Percentiles rank a stretch among this genome's conserved stretches.
phyloP scores from a whole-genome alignment of 305 asterid species.

The Fraxinus latifolia region DNA sequence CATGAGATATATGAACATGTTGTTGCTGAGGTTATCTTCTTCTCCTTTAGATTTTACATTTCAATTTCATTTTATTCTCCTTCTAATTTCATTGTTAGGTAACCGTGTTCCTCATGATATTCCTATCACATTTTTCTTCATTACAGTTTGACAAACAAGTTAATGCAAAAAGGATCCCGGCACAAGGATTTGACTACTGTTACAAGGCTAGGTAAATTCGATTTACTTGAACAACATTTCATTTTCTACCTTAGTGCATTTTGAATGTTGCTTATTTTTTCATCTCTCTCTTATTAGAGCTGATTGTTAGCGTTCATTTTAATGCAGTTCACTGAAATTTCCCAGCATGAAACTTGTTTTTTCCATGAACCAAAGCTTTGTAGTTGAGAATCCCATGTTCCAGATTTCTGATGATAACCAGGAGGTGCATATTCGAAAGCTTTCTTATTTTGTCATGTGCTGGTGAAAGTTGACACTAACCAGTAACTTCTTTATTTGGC shows the following conservation, averaged over 20 bases:
- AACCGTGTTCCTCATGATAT: background rate
- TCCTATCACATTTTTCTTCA: slow-evolving; percentile 4
- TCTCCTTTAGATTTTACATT: background rate
- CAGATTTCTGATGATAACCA: slow-evolving; percentile 29
- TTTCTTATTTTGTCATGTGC: slow-evolving; percentile 8
- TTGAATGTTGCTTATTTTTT: slow-evolving; percentile 9
- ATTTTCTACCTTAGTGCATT: background rate
- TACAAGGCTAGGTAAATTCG: slow-evolving; percentile 55
- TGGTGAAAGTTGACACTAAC: slow-evolving; percentile 12
- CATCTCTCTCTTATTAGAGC: slow-evolving; percentile 17
- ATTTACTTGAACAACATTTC: background rate
- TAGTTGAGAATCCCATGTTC: slow-evolving; percentile 52
- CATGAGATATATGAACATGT: slow-evolving; percentile 42
- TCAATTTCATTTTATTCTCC: background rate
- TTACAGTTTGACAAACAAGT: slow-evolving; percentile 54
- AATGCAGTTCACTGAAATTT: slow-evolving; percentile 28
- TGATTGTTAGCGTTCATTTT: slow-evolving; percentile 25
- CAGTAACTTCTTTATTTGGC: background rate
- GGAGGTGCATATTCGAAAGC: slow-evolving; percentile 40
- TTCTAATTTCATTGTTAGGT: background rate
- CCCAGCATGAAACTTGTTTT: slow-evolving; percentile 50
- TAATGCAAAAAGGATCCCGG: slow-evolving; percentile 40
- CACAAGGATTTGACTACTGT: slow-evolving; percentile 58
- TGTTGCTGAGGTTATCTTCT: slow-evolving; percentile 52
- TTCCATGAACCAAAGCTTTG: slow-evolving; percentile 61